These are phyloP conservation scores for Russula brevipes DNA, from an alignment of 768 basidiomycete genomes.

Conservation along the genomic window DNA sequence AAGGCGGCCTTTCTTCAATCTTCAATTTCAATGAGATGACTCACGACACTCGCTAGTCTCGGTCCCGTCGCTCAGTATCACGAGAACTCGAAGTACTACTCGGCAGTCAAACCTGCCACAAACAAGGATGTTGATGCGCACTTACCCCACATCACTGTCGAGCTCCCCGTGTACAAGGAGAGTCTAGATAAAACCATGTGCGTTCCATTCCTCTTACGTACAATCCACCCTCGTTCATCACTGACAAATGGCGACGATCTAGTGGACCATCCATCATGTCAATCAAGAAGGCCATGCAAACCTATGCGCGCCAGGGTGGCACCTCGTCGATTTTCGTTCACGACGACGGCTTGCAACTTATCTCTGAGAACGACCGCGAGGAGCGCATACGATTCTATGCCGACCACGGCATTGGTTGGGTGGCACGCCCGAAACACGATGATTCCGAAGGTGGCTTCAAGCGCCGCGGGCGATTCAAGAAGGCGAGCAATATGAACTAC, in stretches of 20 bases:
- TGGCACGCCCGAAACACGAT: constrained; percentile 72
- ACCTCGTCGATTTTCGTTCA: constrained; percentile 75
- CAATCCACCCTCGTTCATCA: neutral
- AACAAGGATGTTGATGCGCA: constrained; percentile 58
- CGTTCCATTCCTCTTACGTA: constrained; percentile 31
- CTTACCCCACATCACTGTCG: constrained; percentile 71
- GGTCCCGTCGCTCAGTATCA: constrained; percentile 84
- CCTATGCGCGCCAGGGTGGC: constrained; percentile 88
- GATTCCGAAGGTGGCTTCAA: constrained; percentile 59
- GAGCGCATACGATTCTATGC: constrained; percentile 70
- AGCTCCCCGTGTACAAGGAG: constrained; percentile 88
- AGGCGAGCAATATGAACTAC: constrained; percentile 91
- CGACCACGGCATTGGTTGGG: constrained; percentile 75
- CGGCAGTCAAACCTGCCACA: constrained; percentile 55
- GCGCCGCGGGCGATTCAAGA: constrained; percentile 88
- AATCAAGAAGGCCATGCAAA: constrained; percentile 81
- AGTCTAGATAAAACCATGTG: constrained; percentile 78
- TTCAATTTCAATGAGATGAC: constrained; percentile 5
- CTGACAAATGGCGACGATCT: constrained; percentile 13
- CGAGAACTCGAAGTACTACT: constrained; percentile 81
- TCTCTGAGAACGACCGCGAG: constrained; percentile 56
- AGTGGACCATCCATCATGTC: constrained; percentile 73
- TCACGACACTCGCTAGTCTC: constrained; percentile 38
- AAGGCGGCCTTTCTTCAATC: constrained; percentile 27
- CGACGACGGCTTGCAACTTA: constrained; percentile 76